Evolutionary conservation across 1,284 basidiomycete species (phyloP), one percentile per base, ranked within the genome.

Genomic region (Puccinia triticina): DNA sequence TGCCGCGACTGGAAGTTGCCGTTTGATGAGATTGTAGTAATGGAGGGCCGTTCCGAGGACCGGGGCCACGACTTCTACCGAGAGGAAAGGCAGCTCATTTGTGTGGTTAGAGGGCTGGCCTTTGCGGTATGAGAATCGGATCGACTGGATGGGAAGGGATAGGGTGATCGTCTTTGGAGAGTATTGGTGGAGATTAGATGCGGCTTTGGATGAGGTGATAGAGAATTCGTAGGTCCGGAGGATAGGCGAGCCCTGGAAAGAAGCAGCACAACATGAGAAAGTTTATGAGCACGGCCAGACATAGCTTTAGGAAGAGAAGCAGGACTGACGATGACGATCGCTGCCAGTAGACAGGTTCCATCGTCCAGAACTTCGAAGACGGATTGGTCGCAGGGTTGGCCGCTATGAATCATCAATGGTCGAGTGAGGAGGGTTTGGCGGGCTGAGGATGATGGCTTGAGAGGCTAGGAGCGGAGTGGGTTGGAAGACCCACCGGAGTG

Each of bases 311-410:
- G 57, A 57, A 57, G 23, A 2, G 59, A 64, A 59, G 40, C 3
- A 72, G 21, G 55, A 80, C 64, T 40, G 46, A 80, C 77, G 23
- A 67, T 29, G 11, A 57, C 67, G 55, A 37, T 43, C 18, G 66
- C 37, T 40, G 37, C 77, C n/a, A 80, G 14, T 37, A 71, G 26
- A 48, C 77, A 80, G 11, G 53, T 53, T 16, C 40, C 77, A 59
- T 80, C 77, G 37, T 72, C 69, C 2, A 72, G 69, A 50, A 69
- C 50, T 12, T 71, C 66, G 37, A 80, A 80, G 57, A 32, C 66
- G 29, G 77, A 34, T 55, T 80, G 40, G 40, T 69, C 69, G 53
- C 67, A 55, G n/a, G 77, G 55, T 43, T 80, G 53, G 55, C 66
- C 50, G 48, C 77, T 80, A 57, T 0, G n/a, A 72, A 59, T 5